Percentiles rank a stretch among this genome's conserved stretches.
Evolutionary conservation across 805 yeast species (phyloP).

Genomic region (Myxozyma geophila): DNA sequence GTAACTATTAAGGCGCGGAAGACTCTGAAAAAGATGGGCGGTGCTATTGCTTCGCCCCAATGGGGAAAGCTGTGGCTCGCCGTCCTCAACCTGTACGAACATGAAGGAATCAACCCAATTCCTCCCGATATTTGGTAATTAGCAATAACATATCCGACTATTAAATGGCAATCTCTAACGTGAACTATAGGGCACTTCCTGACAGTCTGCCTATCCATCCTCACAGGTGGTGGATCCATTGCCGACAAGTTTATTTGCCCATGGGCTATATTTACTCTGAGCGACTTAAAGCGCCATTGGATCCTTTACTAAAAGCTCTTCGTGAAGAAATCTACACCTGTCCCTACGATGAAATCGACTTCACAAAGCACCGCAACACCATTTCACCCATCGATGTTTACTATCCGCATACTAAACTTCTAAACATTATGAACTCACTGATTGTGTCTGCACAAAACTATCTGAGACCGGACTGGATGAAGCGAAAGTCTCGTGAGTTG

Average conservation of each 20-base stretch:
- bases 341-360: slow-evolving; percentile 70
- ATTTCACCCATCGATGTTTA: slow-evolving; percentile 92
- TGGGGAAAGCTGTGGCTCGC: slow-evolving; percentile 98
- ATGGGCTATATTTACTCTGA: slow-evolving; percentile 77
- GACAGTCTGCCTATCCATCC: slow-evolving; percentile 85
- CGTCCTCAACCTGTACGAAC: slow-evolving; percentile 74
- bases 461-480: slow-evolving; percentile 77
- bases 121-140: slow-evolving; percentile 87
- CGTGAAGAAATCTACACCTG: slow-evolving; percentile 75
- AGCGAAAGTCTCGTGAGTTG: slow-evolving; percentile 54
- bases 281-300: slow-evolving; percentile 57
- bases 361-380: slow-evolving; percentile 70
- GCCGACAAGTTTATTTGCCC: slow-evolving; percentile 87
- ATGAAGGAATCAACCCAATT: slow-evolving; percentile 98
- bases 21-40: slow-evolving; percentile 75
- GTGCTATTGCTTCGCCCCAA: slow-evolving; percentile 88
- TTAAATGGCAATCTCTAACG: neutral
- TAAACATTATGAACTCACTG: slow-evolving; percentile 64
- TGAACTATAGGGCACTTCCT: slow-evolving; percentile 58
- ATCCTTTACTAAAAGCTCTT: slow-evolving; percentile 66
- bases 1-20: slow-evolving; percentile 76
- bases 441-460: slow-evolving; percentile 69
- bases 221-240: slow-evolving; percentile 98
- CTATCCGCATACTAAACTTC: slow-evolving; percentile 80
- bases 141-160: no score